A percentile compares a stretch with the other conserved stretches of the same genome.
These are phyloP conservation scores for Prunus mongolica DNA, from an alignment of 306 rosid species.

Conservation along the genomic window DNA sequence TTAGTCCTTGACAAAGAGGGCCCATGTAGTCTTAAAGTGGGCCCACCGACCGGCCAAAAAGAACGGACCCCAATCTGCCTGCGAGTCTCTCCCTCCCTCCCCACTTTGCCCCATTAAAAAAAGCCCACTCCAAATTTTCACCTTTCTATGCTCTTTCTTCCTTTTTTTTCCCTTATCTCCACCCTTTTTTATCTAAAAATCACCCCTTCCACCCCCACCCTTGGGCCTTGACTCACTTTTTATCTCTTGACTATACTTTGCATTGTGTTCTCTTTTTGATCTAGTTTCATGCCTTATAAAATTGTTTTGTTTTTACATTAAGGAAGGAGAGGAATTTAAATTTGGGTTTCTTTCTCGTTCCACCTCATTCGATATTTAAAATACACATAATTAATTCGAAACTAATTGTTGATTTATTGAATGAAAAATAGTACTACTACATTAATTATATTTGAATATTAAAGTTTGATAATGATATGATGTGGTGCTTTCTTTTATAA, in stretches of 20 bases:
- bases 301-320: no score
- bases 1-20: constrained; percentile 7
- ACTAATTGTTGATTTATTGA: no score
- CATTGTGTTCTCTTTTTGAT: neutral
- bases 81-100: neutral
- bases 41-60: constrained; percentile 33
- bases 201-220: neutral
- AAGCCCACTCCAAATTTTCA: constrained; percentile 14
- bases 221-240: constrained; percentile 8
- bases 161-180: neutral
- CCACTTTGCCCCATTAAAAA: neutral
- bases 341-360: no score
- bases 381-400: no score
- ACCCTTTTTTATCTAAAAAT: neutral
- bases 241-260: neutral
- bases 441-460: no score
- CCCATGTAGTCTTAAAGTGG: constrained; percentile 20
- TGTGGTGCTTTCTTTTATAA: no score
- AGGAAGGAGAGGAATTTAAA: no score
- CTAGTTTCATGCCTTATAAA: no score
- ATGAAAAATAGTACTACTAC: no score
- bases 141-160: constrained; percentile 12
- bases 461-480: no score
- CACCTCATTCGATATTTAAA: no score
- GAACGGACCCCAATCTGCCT: constrained; percentile 23